Evolutionary conservation across 768 basidiomycete genomes (phyloP).

Genomic region (Pleurotus giganteus): DNA sequence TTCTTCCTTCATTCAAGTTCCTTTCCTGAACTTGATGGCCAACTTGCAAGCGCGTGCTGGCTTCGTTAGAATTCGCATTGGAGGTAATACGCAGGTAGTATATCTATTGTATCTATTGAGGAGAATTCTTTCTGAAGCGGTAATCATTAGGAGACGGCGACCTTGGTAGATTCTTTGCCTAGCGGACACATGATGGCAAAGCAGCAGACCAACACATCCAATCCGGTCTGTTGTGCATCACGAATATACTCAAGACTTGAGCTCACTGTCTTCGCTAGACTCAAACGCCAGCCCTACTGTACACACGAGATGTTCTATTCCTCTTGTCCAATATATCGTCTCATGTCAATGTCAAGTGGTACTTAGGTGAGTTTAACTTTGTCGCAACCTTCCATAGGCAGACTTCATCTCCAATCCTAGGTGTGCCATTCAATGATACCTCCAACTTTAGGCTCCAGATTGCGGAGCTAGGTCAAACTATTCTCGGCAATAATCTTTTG

Average conservation of each 20-base stretch:
- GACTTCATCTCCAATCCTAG: conserved; percentile 9
- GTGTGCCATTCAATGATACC: conserved; percentile 69
- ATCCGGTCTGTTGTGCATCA: conserved; percentile 34
- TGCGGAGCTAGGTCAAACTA: conserved; percentile 58
- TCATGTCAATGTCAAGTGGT: conserved; percentile 66
- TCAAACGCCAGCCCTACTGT: conserved; percentile 64
- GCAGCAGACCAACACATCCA: conserved; percentile 27
- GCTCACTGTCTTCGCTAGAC: conserved; percentile 39
- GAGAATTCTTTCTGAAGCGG: background rate
- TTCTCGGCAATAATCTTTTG: conserved; percentile 65
- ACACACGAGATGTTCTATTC: conserved; percentile 65
- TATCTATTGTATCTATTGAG: background rate
- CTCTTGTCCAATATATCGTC: conserved; percentile 62
- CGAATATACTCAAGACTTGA: background rate
- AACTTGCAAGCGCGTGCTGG: conserved; percentile 69
- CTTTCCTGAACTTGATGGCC: conserved; percentile 58
- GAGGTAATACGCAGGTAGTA: conserved; percentile 67
- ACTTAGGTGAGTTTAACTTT: conserved; percentile 36
- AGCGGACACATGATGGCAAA: conserved; percentile 54
- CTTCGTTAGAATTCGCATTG: conserved; percentile 61
- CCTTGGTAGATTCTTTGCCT: conserved; percentile 45
- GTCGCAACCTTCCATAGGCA: background rate
- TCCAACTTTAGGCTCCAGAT: conserved; percentile 51
- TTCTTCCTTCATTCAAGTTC: conserved; percentile 8
- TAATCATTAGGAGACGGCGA: conserved; percentile 52